Conservation (phyloP, 257 asterid genomes). For the Sherardia arvensis region DNA sequence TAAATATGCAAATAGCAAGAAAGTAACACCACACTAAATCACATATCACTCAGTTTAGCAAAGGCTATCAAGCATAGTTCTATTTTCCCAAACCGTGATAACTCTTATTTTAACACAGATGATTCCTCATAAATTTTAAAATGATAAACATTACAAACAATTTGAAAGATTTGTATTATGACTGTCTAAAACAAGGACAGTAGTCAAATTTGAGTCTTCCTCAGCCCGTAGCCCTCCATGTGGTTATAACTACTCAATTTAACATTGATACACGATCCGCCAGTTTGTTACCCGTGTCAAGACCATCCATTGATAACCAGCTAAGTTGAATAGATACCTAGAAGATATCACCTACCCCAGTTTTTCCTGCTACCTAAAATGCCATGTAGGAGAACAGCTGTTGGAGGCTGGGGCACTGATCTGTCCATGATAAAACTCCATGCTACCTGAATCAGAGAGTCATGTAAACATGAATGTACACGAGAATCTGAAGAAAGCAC, state of each 20-base stretch:
- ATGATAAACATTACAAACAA: neutral
- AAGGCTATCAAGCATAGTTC: neutral
- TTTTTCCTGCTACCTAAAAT: slow-evolving; percentile 96
- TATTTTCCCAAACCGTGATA: neutral
- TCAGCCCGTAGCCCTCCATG: neutral
- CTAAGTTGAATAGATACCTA: neutral
- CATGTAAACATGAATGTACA: slow-evolving; percentile 7
- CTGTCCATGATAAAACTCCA: slow-evolving; percentile 85
- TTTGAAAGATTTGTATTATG: neutral
- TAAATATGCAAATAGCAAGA: neutral
- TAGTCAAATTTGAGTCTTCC: neutral
- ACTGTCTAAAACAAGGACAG: neutral
- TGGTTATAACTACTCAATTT: neutral
- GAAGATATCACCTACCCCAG: slow-evolving; percentile 49
- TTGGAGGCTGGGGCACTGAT: slow-evolving; percentile 81
- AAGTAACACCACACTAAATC: neutral
- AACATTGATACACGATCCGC: neutral
- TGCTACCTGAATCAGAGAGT: slow-evolving; percentile 44
- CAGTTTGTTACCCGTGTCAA: too few relatives aligned
- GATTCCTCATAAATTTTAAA: neutral
- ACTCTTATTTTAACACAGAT: neutral
- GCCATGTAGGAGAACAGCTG: slow-evolving; percentile 96
- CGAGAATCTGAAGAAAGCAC: neutral
- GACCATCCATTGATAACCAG: neutral
- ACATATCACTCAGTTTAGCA: neutral